Base-by-base conservation (phyloP, 805 yeast genomes). In the Starmera caribaea region DNA sequence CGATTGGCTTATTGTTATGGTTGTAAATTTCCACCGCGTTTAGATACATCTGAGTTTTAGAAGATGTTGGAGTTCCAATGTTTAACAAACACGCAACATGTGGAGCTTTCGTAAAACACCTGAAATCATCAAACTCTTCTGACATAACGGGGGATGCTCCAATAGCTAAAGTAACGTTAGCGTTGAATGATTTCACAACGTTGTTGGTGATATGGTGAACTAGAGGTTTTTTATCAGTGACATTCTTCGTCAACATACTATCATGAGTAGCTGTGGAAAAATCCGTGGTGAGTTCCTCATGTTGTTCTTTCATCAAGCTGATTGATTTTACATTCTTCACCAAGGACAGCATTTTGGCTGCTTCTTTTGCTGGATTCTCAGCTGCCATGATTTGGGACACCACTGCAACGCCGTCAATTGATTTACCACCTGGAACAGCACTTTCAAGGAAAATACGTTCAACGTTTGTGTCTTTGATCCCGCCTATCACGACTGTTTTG, bases 131-230 rank as follows among this genome's bases (percentile, higher is more conserved):
- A 1, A 65, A 51, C 30, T 77, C 66, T 51, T 85, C 94, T 15
- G 92, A 79, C 96, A 88, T 88, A 15, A 84, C 77, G 2, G 97
- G 96, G 2, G 94, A 79, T 0, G 81, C 92, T 5, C 95, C 94
- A 15, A 81, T 61, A 0, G 96, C 87, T 41, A 89, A 63, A 0
- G 92, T 76, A 7, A 85, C 84, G 53, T 88, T 88, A 6, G 97
- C 96, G 42, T 88, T 81, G 54, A 85, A 77, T 56, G 85, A 83
- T 53, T 84, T 84, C 24, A 84, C 96, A n/a, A 89, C 96, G 41
- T 71, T 73, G 53, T 88, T 88, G 16, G 96, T 88, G 42, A 89
- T 80, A 50, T 88, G 95, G 53, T 89, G 96, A 8, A 86, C 79
- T 47, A 88, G 58, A 0, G 95, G 94, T 5, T 65, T 61, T 0